A percentile compares a stretch with the other conserved stretches of the same genome.
phyloP scores from a whole-genome alignment of 176 grass and related monocot species.

The Musa schizocarpa region DNA sequence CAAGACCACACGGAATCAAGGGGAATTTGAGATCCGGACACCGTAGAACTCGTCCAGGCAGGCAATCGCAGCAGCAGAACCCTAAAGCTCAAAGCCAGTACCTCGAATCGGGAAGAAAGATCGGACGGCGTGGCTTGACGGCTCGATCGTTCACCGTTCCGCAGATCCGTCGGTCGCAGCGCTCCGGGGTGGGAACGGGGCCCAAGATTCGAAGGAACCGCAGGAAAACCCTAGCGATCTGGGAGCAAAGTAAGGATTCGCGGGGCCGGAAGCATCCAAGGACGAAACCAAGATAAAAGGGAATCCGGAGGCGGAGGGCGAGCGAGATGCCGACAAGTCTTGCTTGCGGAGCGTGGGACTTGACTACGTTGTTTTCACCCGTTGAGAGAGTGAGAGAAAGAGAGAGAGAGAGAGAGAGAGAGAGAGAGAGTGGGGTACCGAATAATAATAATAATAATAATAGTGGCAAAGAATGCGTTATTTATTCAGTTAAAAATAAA shows the following conservation, averaged over 20 bases:
- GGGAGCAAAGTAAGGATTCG: neutral
- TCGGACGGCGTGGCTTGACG: neutral
- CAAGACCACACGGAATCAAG: neutral
- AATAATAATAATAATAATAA: neutral
- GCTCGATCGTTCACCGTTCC: neutral
- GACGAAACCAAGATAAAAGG: neutral
- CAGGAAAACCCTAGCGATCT: neutral
- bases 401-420: neutral
- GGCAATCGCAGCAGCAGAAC: neutral
- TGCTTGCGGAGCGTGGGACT: neutral
- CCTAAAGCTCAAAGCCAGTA: neutral
- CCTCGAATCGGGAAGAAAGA: neutral
- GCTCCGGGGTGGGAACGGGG: neutral
- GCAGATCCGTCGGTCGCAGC: neutral
- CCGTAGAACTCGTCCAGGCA: neutral
- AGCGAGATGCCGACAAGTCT: neutral
- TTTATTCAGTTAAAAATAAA: neutral
- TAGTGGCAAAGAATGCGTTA: neutral
- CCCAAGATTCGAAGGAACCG: neutral
- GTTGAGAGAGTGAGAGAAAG: neutral
- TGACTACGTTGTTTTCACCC: neutral
- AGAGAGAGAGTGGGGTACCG: no score
- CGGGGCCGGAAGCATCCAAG: constrained; percentile 8
- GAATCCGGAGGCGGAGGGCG: neutral
- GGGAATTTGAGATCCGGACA: neutral